Base-by-base conservation (phyloP, 1,284 basidiomycete species). In the Leucocoprinus gongylophorus region DNA sequence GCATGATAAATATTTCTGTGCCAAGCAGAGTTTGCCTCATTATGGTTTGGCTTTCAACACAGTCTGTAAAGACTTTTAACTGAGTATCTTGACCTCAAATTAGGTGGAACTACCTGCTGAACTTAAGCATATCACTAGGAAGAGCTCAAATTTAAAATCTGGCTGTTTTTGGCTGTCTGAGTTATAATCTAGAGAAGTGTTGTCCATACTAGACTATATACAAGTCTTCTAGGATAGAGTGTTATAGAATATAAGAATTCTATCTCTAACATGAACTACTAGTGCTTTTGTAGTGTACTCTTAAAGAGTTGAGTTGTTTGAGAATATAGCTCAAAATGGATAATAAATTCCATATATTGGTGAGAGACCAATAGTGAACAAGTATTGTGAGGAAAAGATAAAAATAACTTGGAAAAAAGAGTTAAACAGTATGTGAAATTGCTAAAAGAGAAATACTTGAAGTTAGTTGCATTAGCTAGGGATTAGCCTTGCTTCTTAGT, bases 61-160 rank as follows among this genome's bases (percentile, higher is more conserved):
- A 62, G 63, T 64, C 51, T 12, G 40, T 17, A 44, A 28, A 43
- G 55, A 61, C 60, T 57, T 61, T 54, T 54, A 60, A 56, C 67
- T 59, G 21, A 61, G 63, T n/a, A n/a, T n/a, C 69, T 72, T 75
- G 75, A 77, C 74, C 76, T 79, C 76, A 77, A 75, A 77, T 79
- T 74, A 75, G 72, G 74, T 72, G 75, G 75, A 76, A 76, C 70
- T 78, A 79, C 76, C 76, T 71, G 71, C 77, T 78, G 75, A 79
- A 79, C 74, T 79, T 79, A 78, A 79, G 76, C 77, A 79, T 78
- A 79, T 79, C 73, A 78, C 76, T 77, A 75, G 74, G 72, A 76
- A 73, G 67, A 76, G 73, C 74, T 75, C 75, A 77, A 76, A 74
- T 75, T 76, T 75, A 68, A 70, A 76, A 76, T 75, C 74, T 75